Percentiles rank a stretch among this genome's conserved stretches.
Evolutionary conservation across 2,329 filamentous ascomycete genomes (phyloP).

Genomic region (Bretziella fagacearum): DNA sequence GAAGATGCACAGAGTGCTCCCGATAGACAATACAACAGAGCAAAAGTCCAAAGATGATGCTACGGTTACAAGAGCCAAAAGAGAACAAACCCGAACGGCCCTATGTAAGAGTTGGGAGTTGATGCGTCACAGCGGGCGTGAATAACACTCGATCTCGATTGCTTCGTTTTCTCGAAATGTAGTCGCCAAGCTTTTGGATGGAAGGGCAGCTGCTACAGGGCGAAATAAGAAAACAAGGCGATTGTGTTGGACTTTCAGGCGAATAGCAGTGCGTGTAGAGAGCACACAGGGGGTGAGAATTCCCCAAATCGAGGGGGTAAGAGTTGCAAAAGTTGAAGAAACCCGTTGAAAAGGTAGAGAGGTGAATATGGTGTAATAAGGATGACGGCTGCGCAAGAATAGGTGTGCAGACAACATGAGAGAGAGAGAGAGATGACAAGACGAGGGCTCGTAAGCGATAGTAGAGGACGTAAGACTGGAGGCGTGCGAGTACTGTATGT

Average conservation of each 20-base stretch:
- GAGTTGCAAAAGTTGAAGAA: neutral
- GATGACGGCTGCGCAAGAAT: too few species aligned
- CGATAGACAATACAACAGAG: too few species aligned
- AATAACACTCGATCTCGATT: neutral
- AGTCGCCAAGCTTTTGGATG: neutral
- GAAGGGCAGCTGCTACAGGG: neutral
- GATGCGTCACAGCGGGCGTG: neutral
- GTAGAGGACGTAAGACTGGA: too few species aligned
- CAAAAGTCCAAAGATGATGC: neutral
- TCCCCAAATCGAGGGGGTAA: neutral
- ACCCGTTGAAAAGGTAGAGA: too few species aligned
- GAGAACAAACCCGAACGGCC: too few species aligned
- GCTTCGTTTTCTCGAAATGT: neutral
- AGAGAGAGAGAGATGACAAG: too few species aligned
- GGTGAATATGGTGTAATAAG: too few species aligned
- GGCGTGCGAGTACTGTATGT: neutral
- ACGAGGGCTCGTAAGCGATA: too few species aligned
- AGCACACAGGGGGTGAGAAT: conserved; percentile 9
- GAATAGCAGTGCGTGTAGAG: conserved; percentile 4
- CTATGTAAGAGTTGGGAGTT: neutral
- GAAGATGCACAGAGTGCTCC: too few species aligned
- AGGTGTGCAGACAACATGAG: too few species aligned
- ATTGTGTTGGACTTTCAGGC: conserved; percentile 7
- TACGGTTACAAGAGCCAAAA: neutral
- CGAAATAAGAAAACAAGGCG: conserved; percentile 8